A percentile compares a stretch with the other conserved stretches of the same genome.
These are phyloP conservation scores for Dryas drummondii DNA, from an alignment of 306 rosid genomes.

Conservation along the genomic window DNA sequence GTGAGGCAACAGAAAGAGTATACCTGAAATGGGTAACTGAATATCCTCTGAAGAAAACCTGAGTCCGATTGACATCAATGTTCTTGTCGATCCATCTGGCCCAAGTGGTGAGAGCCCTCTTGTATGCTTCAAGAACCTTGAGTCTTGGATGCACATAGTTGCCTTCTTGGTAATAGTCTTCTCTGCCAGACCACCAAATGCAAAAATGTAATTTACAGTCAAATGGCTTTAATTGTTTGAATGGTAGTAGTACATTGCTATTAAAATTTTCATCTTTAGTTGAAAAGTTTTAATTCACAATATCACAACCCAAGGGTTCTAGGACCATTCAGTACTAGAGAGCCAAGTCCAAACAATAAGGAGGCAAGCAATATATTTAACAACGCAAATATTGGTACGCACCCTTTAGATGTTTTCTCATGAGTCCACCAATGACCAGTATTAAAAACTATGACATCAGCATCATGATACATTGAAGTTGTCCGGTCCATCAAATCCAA, in stretches of 20 bases:
- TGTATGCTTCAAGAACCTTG: constrained; percentile 74
- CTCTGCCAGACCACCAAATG: constrained; percentile 47
- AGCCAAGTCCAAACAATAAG: neutral
- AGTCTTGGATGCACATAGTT: constrained; percentile 67
- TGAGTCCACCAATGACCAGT: constrained; percentile 99
- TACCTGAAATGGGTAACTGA: constrained; percentile 93
- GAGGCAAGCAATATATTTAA: constrained; percentile 10
- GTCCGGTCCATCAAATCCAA: constrained; percentile 88
- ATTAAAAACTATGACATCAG: constrained; percentile 80
- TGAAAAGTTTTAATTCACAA: neutral
- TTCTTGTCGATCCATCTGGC: constrained; percentile 70
- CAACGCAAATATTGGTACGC: constrained; percentile 20
- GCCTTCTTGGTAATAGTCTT: constrained; percentile 96
- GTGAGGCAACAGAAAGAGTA: neutral
- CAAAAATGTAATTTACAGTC: constrained; percentile 11
- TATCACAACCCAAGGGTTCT: constrained; percentile 16
- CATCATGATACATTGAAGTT: constrained; percentile 66
- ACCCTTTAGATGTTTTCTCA: constrained; percentile 95
- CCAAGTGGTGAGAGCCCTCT: constrained; percentile 88
- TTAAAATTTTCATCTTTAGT: neutral
- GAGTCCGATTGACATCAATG: constrained; percentile 61
- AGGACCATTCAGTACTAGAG: neutral
- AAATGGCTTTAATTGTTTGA: neutral
- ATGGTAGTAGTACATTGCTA: neutral
- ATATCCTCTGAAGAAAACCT: constrained; percentile 87